These are phyloP conservation scores for Chernovozyma sophiae-reginae DNA, from an alignment of 1,139 yeast species.

Conservation along the genomic window DNA sequence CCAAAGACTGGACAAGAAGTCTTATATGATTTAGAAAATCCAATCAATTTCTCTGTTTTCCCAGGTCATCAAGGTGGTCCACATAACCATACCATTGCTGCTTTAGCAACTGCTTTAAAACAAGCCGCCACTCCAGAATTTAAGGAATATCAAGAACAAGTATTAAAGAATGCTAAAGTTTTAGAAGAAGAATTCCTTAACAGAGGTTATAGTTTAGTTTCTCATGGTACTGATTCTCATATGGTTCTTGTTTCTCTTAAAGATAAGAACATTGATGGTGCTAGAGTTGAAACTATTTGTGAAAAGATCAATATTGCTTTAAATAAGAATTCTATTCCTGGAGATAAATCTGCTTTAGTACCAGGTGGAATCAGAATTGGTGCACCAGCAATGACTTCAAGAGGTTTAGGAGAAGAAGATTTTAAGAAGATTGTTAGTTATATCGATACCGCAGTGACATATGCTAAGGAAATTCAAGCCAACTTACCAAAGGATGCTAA, in stretches of 20 bases:
- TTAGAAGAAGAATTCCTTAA: slow-evolving; percentile 70
- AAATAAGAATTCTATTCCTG: slow-evolving; percentile 97
- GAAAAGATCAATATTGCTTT: slow-evolving; percentile 94
- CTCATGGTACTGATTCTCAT: slow-evolving; percentile 96
- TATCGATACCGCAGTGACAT: slow-evolving; percentile 79
- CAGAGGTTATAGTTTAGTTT: slow-evolving; percentile 78
- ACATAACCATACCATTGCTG: slow-evolving; percentile 97
- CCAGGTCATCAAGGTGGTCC: slow-evolving; percentile 99
- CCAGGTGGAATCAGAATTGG: slow-evolving; percentile 99
- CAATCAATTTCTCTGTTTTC: slow-evolving; percentile 96
- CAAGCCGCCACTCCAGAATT: slow-evolving; percentile 93
- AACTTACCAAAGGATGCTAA: slow-evolving; percentile 81
- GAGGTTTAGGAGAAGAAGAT: slow-evolving; percentile 89
- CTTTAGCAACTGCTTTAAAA: slow-evolving; percentile 92
- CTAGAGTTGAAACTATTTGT: slow-evolving; percentile 92
- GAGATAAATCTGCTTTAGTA: slow-evolving; percentile 94
- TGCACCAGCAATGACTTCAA: slow-evolving; percentile 98
- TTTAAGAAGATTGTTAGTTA: slow-evolving; percentile 77
- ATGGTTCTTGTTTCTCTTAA: slow-evolving; percentile 87
- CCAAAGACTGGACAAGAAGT: slow-evolving; percentile 91
- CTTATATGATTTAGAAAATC: slow-evolving; percentile 85
- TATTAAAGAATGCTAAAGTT: slow-evolving; percentile 82
- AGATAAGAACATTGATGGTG: slow-evolving; percentile 93
- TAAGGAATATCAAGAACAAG: slow-evolving; percentile 85
- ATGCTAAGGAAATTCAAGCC: slow-evolving; percentile 72